A percentile compares a stretch with the other conserved stretches of the same genome.
Conservation (phyloP, 2,329 filamentous ascomycete species). For the Fonsecaea erecta region DNA sequence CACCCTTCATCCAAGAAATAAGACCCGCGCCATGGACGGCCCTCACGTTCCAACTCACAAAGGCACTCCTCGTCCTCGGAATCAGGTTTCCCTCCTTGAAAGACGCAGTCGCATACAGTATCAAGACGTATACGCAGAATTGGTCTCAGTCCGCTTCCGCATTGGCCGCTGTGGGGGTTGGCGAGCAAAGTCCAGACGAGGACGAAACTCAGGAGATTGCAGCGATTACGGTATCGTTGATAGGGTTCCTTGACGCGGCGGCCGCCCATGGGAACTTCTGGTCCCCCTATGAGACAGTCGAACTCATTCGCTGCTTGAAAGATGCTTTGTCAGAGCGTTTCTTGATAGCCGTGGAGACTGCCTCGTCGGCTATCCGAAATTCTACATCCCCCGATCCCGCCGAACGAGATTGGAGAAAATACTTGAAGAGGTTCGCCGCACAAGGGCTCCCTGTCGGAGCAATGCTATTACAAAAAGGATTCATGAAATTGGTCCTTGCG, state of each 20-base stretch:
- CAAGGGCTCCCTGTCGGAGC: constrained; percentile 82
- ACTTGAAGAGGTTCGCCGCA: constrained; percentile 79
- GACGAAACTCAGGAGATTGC: constrained; percentile 67
- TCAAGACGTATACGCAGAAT: constrained; percentile 73
- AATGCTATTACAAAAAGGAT: constrained; percentile 86
- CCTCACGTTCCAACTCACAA: constrained; percentile 76
- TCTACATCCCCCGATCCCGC: constrained; percentile 67
- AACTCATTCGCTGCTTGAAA: constrained; percentile 72
- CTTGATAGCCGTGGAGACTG: constrained; percentile 82
- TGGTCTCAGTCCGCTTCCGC: constrained; percentile 67
- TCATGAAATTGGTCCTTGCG: constrained; percentile 81
- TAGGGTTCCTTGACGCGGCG: constrained; percentile 86
- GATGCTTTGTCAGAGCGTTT: constrained; percentile 81
- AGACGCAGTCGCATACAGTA: constrained; percentile 66
- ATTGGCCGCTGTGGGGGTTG: constrained; percentile 60
- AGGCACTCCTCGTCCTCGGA: constrained; percentile 80
- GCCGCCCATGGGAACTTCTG: constrained; percentile 81
- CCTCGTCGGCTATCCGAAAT: constrained; percentile 88
- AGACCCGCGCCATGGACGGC: constrained; percentile 88
- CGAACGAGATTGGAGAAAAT: constrained; percentile 85
- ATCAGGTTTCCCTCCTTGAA: constrained; percentile 72
- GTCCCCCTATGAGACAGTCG: constrained; percentile 73
- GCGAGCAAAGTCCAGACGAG: constrained; percentile 59
- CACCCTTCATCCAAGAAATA: constrained; percentile 80
- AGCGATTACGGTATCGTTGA: constrained; percentile 79